A percentile compares a stretch with the other conserved stretches of the same genome.
Evolutionary conservation across 2,329 filamentous ascomycete species (phyloP).

Genomic region (Sarocladium strictum): DNA sequence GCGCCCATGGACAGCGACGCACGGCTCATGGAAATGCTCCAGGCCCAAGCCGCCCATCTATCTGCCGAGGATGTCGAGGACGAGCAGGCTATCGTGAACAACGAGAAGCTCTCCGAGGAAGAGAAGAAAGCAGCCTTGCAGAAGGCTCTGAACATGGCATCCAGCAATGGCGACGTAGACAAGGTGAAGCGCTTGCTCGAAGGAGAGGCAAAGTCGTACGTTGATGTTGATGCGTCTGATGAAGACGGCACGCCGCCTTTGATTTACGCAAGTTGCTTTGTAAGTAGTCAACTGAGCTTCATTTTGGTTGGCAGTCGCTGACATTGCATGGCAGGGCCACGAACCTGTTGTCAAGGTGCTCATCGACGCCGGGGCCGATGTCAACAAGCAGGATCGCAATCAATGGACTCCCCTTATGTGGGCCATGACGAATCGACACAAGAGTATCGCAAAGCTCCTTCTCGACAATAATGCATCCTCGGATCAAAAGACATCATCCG

Average conservation of each 20-base stretch:
- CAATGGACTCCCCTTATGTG: conserved; percentile 99
- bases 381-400: conserved; percentile 92
- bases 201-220: conserved; percentile 66
- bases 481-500: conserved; percentile 89
- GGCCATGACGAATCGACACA: conserved; percentile 98
- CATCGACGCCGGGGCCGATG: conserved; percentile 77
- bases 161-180: conserved; percentile 88
- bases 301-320: background rate
- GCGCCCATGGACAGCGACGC: conserved; percentile 69
- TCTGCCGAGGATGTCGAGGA: conserved; percentile 67
- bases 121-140: conserved; percentile 82
- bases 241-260: conserved; percentile 94
- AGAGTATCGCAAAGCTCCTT: conserved; percentile 86
- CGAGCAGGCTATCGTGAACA: conserved; percentile 71
- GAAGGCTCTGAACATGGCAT: conserved; percentile 86
- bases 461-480: conserved; percentile 93
- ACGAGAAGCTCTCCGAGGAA: conserved; percentile 64
- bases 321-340: conserved; percentile 57
- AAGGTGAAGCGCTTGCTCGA: conserved; percentile 70
- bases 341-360: conserved; percentile 80
- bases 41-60: conserved; percentile 79
- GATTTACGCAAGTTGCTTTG: conserved; percentile 98
- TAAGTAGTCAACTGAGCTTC: conserved; percentile 33
- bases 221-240: conserved; percentile 83
- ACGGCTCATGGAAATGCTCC: conserved; percentile 91